phyloP scores from a whole-genome alignment of 345 rosid species.

The Schrenkiella parvula region DNA sequence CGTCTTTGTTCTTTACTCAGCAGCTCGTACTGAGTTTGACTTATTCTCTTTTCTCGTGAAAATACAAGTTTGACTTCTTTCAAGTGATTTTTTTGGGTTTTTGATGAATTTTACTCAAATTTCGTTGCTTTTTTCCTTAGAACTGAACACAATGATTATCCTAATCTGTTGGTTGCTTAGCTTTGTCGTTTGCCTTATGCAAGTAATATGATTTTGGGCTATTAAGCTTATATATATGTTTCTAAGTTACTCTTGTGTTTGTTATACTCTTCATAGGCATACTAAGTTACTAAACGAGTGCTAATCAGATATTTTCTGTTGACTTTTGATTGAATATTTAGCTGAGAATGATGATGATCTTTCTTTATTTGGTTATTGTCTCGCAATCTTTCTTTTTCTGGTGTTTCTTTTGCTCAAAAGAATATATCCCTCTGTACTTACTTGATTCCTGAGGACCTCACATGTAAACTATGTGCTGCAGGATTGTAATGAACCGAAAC shows the following conservation, averaged over 20 bases:
- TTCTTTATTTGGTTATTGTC: too few relatives aligned
- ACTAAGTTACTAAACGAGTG: background rate
- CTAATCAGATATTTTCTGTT: background rate
- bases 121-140: background rate
- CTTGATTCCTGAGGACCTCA: background rate
- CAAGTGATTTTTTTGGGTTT: background rate
- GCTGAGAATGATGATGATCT: too few relatives aligned
- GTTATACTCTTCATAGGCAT: background rate
- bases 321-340: background rate
- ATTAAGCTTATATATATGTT: background rate
- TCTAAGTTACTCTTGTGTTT: background rate
- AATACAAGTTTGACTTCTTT: background rate
- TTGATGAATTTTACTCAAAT: background rate
- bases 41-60: background rate
- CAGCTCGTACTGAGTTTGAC: background rate
- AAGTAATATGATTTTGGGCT: background rate
- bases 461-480: conserved; percentile 30
- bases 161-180: background rate
- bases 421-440: background rate
- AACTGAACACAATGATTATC: background rate
- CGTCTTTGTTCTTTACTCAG: background rate
- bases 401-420: background rate
- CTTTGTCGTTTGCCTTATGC: background rate
- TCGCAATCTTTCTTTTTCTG: too few relatives aligned
- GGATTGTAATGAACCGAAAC: conserved; percentile 48